These are phyloP conservation scores for Plantago rigida DNA, from an alignment of 305 asterid genomes.

Conservation along the genomic window DNA sequence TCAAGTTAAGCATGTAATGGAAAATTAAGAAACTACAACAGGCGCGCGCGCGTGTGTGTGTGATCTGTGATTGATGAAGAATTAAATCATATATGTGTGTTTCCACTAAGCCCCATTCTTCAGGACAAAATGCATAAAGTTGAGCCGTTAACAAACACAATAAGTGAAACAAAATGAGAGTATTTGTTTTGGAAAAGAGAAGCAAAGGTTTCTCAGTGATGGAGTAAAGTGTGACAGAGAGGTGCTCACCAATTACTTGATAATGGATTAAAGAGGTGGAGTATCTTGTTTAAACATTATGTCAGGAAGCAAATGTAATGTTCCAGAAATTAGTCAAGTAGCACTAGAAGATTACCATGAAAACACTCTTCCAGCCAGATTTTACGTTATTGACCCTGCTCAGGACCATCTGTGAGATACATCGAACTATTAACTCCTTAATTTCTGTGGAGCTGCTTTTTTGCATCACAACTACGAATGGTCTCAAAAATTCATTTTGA, in stretches of 20 bases:
- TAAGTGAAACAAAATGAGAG: not conserved
- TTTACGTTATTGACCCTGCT: conserved; percentile 89
- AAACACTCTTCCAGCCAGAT: conserved; percentile 99
- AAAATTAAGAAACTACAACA: too few species aligned
- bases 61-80: too few species aligned
- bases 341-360: conserved; percentile 52
- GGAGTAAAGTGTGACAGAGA: conserved; percentile 2
- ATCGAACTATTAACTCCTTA: conserved; percentile 88
- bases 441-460: conserved; percentile 83
- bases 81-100: too few species aligned
- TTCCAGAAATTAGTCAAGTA: not conserved
- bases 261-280: not conserved
- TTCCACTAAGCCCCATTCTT: too few species aligned
- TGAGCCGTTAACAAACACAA: not conserved
- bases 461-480: conserved; percentile 90
- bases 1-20: too few species aligned
- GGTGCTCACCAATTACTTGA: not conserved
- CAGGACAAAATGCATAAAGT: too few species aligned
- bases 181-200: not conserved
- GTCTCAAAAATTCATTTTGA: conserved; percentile 91
- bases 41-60: too few species aligned
- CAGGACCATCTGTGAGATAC: conserved; percentile 97
- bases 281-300: conserved; percentile 2
- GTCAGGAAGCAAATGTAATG: conserved; percentile 5
- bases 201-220: not conserved